Base-by-base conservation (phyloP, 2,329 filamentous ascomycete genomes). In the Paecilomyces formosus region DNA sequence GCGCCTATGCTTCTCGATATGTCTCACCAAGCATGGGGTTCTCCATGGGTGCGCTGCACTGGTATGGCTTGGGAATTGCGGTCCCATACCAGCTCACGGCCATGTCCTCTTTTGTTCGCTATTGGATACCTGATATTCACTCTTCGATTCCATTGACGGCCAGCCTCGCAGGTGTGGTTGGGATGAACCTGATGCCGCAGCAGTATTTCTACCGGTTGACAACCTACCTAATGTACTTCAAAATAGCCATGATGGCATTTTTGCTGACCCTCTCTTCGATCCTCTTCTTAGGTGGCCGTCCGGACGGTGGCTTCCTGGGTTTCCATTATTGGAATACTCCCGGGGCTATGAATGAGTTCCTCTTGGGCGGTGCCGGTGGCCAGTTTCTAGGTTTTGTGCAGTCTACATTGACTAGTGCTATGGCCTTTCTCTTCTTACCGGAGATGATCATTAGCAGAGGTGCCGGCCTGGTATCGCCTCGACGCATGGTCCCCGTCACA, bases 101-200 rank as follows among this genome's bases (percentile, higher is more conserved):
- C 8, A 84, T 85, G 13, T 81, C 82, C 51, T 79, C 88, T n/a
- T 78, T 89, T 30, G 85, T 88, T 61, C 74, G 83, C 60, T 87
- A 83, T 68, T 89, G 86, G 86, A 65, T 73, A 11, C 69, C 73
- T 3, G 65, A 66, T 21, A 71, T 79, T 55, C 73, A 77, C 51
- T 70, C 78, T 4, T 76, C 76, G 0, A 76, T 77, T 3, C 81
- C 78, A 78, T 79, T 81, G 55, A 82, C 82, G 3, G 81, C 85
- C 60, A 75, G 85, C 61, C 79, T 89, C 61, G 72, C 84, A 2
- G 76, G 88, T 18, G 82, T 88, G 53, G 70, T 81, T 13, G 71
- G 69, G 2, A 66, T 82, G 15, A 82, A 81, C 60, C 72, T 75
- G 53, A 65, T 82, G 6, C 77, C 78, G 0, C 80, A 82, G 3